Conservation (phyloP, 371 early-diverging fungal species). For the Phascolomyces articulosus region DNA sequence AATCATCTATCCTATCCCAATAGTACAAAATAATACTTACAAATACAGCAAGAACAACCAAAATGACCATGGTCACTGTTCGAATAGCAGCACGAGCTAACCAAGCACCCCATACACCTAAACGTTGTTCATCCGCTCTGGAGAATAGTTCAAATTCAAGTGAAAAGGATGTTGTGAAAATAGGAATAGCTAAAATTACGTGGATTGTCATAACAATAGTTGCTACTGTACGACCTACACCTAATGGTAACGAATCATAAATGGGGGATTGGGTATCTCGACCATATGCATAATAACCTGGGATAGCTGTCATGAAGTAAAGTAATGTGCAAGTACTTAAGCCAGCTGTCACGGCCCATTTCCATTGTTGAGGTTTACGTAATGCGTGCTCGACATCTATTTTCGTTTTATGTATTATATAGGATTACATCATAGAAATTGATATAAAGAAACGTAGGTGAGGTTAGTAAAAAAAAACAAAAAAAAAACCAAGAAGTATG, state of each 20-base stretch:
- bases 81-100: slow-evolving; percentile 55
- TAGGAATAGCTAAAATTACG: slow-evolving; percentile 84
- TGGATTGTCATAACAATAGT: slow-evolving; percentile 85
- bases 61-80: slow-evolving; percentile 46
- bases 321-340: slow-evolving; percentile 72
- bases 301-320: slow-evolving; percentile 77
- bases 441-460: neutral
- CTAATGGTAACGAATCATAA: slow-evolving; percentile 69
- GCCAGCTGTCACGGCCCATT: slow-evolving; percentile 70
- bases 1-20: too few species aligned
- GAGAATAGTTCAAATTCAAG: slow-evolving; percentile 68
- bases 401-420: too few species aligned
- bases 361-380: slow-evolving; percentile 78
- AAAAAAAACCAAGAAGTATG: neutral
- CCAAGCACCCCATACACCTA: slow-evolving; percentile 49
- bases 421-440: too few species aligned
- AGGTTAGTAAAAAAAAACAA: neutral
- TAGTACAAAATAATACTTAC: slow-evolving; percentile 21
- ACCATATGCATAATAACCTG: slow-evolving; percentile 89
- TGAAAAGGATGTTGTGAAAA: slow-evolving; percentile 83
- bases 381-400: slow-evolving; percentile 76
- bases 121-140: slow-evolving; percentile 34
- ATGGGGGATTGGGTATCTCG: slow-evolving; percentile 73
- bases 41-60: slow-evolving; percentile 56
- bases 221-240: slow-evolving; percentile 62